Conservation (phyloP, 768 basidiomycete species). For the Daedalea quercina region DNA sequence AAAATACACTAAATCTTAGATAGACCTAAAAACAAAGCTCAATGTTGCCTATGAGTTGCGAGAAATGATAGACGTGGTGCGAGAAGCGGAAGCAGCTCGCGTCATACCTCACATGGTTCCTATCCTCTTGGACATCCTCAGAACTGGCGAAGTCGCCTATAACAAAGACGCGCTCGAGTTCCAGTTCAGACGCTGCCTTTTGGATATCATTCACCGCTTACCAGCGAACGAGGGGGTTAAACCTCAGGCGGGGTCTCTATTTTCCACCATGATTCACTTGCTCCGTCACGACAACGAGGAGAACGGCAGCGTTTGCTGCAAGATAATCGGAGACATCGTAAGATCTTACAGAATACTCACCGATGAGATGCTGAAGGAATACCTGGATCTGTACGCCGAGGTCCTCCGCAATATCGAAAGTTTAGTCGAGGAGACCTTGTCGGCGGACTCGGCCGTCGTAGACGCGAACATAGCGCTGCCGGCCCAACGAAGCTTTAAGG, state of each 20-base stretch:
- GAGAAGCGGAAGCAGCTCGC: constrained; percentile 66
- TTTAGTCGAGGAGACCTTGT: constrained; percentile 70
- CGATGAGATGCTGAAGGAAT: constrained; percentile 71
- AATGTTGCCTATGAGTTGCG: constrained; percentile 70
- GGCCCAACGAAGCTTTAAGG: constrained; percentile 84
- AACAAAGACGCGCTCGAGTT: constrained; percentile 66
- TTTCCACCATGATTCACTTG: constrained; percentile 75
- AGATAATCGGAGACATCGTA: constrained; percentile 84
- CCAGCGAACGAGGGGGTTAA: constrained; percentile 77
- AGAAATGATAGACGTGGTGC: constrained; percentile 73
- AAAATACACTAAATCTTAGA: neutral
- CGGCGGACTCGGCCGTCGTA: constrained; percentile 49
- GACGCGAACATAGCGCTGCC: constrained; percentile 58
- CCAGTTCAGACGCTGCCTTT: constrained; percentile 77
- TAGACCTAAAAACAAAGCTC: constrained; percentile 69
- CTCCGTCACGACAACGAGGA: constrained; percentile 94
- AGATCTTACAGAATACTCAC: constrained; percentile 67
- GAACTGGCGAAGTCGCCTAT: constrained; percentile 58
- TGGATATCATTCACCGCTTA: constrained; percentile 87
- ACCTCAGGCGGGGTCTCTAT: constrained; percentile 57
- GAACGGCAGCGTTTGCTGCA: constrained; percentile 85
- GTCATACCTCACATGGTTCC: constrained; percentile 70
- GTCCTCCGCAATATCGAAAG: constrained; percentile 67
- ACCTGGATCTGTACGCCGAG: constrained; percentile 75
- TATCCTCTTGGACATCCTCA: constrained; percentile 65